Base-by-base conservation (phyloP, 2,329 filamentous ascomycete species). In the Penicillium crustosum region DNA sequence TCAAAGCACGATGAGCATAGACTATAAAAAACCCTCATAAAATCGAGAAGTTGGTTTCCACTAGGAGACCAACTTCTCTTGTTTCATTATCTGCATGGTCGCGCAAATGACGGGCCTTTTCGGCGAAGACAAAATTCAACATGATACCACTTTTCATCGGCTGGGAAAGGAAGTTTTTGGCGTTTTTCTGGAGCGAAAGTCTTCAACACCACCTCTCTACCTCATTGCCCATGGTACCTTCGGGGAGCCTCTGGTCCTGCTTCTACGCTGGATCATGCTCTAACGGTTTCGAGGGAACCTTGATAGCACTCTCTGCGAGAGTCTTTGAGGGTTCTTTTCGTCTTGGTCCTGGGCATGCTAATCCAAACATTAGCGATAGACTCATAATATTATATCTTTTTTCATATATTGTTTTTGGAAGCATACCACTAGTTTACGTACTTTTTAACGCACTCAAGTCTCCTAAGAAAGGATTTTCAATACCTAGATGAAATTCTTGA, bases 111-210 rank as follows among this genome's bases (percentile, higher is more conserved):
- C 66, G 70, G 69, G 71, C 60, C 63, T 66, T 56, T 71, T 70
- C 65, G 71, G 71, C 71, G 73, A 73, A 74, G 72, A 73, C 70
- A 73, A 67, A 76, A 78, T 78, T 78, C 76, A 78, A 78, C 76
- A 78, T 77, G 76, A 78, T 78, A 78, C 76, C 75, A 78, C 71
- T 77, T 59, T 75, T 75, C 69, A 71, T 73, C 68, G 71, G 66
- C 68, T 69, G 71, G 74, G 72, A 69, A 74, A 68, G 72, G 73
- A 70, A 66, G 54, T 61, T 70, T 72, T 70, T 67, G 74, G 75
- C 75, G 74, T 76, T 77, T 66, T 72, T 68, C 60, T 62, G 73
- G 69, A 74, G 71, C 68, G 71, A 73, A 69, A 71, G 70, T 73
- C 68, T 76, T 76, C 74, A 76, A 76, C 73, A 74, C 63, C 62